Percentiles rank a stretch among this genome's conserved stretches.
Evolutionary conservation across 139 green algal species (phyloP).

Genomic region (Chlamydomonas applanata): DNA sequence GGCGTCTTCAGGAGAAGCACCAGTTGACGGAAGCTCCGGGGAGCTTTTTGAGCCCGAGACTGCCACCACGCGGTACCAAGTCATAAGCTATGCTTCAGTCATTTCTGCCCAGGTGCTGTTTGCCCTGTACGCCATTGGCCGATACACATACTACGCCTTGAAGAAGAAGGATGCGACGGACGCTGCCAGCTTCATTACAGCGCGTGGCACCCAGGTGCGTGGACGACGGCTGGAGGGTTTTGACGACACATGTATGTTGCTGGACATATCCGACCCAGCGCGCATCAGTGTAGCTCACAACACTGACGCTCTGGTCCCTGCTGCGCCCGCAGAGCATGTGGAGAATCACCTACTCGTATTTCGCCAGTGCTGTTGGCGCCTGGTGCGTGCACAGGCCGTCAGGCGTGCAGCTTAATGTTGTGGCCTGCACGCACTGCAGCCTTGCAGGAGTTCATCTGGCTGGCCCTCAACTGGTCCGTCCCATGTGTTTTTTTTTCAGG

Average conservation of each 20-base stretch:
- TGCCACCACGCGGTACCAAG: slow-evolving; percentile 12
- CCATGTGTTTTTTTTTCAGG: slow-evolving; percentile 34
- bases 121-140: neutral
- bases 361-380: slow-evolving; percentile 63
- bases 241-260: neutral
- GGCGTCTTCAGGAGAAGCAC: no score
- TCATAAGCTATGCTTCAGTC: neutral
- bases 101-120: slow-evolving; percentile 7
- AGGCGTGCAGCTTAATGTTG: neutral
- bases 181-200: slow-evolving; percentile 64
- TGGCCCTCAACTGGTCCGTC: no score
- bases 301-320: neutral
- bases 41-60: no score
- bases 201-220: slow-evolving; percentile 23
- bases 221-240: neutral
- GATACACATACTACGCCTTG: neutral
- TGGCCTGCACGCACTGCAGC: neutral
- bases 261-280: neutral
- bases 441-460: no score
- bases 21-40: no score
- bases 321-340: slow-evolving; percentile 22
- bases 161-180: neutral
- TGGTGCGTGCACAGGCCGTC: no score
- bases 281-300: neutral
- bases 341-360: slow-evolving; percentile 70